phyloP scores from a whole-genome alignment of 2,329 filamentous ascomycete species.

The Verticillium alfalfae region DNA sequence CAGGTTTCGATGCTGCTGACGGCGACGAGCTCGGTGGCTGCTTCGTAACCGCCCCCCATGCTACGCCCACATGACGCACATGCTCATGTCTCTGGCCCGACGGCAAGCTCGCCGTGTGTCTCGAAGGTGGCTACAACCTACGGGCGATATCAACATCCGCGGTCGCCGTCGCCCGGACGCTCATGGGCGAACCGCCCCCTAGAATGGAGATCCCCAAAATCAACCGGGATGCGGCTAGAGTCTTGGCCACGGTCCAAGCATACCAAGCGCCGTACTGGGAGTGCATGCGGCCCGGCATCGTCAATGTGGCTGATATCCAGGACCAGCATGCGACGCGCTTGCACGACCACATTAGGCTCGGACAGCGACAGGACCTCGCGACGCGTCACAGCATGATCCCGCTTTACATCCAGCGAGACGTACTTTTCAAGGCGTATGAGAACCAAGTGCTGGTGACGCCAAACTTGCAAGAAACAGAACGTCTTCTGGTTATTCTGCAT shows the following conservation, averaged over 20 bases:
- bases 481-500: conserved; percentile 80
- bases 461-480: conserved; percentile 58
- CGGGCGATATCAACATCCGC: conserved; percentile 89
- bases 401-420: conserved; percentile 71
- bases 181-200: conserved; percentile 90
- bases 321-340: conserved; percentile 56
- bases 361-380: conserved; percentile 67
- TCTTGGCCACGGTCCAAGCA: conserved; percentile 54
- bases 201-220: conserved; percentile 51
- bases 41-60: conserved; percentile 83
- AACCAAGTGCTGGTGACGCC: conserved; percentile 82
- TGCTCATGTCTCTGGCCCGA: conserved; percentile 93
- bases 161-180: conserved; percentile 80
- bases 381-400: conserved; percentile 73
- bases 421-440: conserved; percentile 71
- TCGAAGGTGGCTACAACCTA: conserved; percentile 95
- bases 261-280: conserved; percentile 74
- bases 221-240: conserved; percentile 50
- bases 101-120: conserved; percentile 84
- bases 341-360: conserved; percentile 73
- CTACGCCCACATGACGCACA: conserved; percentile 98
- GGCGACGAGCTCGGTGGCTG: conserved; percentile 91
- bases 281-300: conserved; percentile 69
- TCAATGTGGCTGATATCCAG: conserved; percentile 47
- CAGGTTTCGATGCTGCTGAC: conserved; percentile 91